A percentile compares a stretch with the other conserved stretches of the same genome.
phyloP scores from a whole-genome alignment of 179 eudicot species.

The Spinacia oleracea region DNA sequence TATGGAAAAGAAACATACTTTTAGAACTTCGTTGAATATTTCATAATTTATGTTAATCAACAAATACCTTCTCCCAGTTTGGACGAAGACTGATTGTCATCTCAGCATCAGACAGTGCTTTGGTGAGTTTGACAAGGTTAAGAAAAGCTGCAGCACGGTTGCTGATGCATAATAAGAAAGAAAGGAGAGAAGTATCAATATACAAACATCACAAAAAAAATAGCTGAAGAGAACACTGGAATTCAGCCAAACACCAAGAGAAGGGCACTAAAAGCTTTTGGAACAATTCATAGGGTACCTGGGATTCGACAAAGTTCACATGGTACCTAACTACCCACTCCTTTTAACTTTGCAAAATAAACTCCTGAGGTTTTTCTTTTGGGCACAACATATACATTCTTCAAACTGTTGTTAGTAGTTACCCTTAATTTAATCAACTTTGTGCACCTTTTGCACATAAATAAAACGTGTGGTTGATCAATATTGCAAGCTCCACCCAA shows the following conservation, averaged over 20 bases:
- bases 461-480: neutral
- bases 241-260: neutral
- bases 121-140: conserved; percentile 80
- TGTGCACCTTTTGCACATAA: neutral
- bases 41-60: neutral
- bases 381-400: neutral
- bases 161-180: conserved; percentile 40
- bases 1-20: conserved; percentile 21
- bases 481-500: neutral
- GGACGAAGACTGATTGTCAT: conserved; percentile 79
- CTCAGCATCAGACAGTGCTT: conserved; percentile 97
- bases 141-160: conserved; percentile 99
- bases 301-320: conserved; percentile 8
- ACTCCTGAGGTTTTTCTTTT: neutral
- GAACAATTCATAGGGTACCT: neutral
- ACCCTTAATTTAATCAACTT: neutral
- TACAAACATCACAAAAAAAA: neutral
- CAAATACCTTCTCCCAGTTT: conserved; percentile 87
- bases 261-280: neutral
- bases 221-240: neutral
- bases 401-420: neutral
- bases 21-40: neutral
- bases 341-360: neutral
- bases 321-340: neutral
- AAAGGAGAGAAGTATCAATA: conserved; percentile 12